A percentile compares a stretch with the other conserved stretches of the same genome.
These are phyloP conservation scores for Fusarium sp. DNA, from an alignment of 2,329 filamentous ascomycete species.

Conservation along the genomic window DNA sequence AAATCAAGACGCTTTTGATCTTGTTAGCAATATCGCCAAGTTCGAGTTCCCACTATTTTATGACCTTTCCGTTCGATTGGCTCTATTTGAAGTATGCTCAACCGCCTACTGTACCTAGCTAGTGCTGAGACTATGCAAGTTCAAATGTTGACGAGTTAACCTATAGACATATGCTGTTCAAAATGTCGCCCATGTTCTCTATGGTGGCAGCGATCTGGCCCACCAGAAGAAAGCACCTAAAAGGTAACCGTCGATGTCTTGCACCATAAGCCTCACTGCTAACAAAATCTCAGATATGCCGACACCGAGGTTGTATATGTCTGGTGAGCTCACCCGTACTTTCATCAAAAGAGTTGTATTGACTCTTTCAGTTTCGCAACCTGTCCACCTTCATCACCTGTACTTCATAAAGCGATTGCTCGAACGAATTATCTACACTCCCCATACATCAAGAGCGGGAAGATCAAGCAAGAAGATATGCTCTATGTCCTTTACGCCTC, in stretches of 20 bases:
- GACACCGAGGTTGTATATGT: constrained; percentile 57
- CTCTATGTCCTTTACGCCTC: constrained; percentile 67
- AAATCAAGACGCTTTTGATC: constrained; percentile 60
- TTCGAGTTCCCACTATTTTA: constrained; percentile 58
- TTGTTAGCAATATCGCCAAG: constrained; percentile 54
- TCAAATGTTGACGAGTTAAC: constrained; percentile 1
- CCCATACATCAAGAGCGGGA: constrained; percentile 54
- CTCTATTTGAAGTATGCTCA: constrained; percentile 56
- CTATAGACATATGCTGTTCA: constrained; percentile 58
- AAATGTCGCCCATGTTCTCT: constrained; percentile 55
- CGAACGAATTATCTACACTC: constrained; percentile 58
- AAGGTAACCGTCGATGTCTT: constrained; percentile 44
- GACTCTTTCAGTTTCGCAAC: constrained; percentile 47
- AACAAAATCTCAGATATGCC: constrained; percentile 53
- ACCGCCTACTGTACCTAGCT: no score
- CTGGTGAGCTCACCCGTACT: constrained; percentile 46
- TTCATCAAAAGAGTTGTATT: neutral
- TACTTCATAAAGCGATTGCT: constrained; percentile 54
- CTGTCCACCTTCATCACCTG: constrained; percentile 49
- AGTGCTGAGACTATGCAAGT: neutral
- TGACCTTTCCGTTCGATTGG: constrained; percentile 55
- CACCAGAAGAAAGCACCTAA: constrained; percentile 52
- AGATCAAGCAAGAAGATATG: constrained; percentile 56
- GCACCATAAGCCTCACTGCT: neutral
- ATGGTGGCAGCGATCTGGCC: constrained; percentile 54